Evolutionary conservation across 495 filamentous ascomycete genomes (phyloP).

Genomic region (Aspergillus saccharolyticus): DNA sequence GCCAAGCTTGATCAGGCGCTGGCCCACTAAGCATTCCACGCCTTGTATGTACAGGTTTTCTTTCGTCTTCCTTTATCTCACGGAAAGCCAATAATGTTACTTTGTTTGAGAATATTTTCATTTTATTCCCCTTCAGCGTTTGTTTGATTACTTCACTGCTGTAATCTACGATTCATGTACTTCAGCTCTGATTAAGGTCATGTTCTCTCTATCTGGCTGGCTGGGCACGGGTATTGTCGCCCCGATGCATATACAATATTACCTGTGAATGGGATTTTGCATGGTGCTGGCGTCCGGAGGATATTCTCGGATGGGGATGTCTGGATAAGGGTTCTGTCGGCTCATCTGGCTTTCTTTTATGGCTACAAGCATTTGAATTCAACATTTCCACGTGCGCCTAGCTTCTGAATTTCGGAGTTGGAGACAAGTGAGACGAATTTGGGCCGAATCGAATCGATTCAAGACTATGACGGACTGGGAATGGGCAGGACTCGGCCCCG

Average conservation of each 20-base stretch:
- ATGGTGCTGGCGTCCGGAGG: background rate
- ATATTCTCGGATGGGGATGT: background rate
- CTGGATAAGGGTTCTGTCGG: background rate
- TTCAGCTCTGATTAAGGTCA: background rate
- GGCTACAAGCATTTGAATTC: background rate
- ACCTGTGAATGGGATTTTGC: background rate
- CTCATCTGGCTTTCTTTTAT: background rate
- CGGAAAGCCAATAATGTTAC: background rate
- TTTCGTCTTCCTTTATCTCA: background rate
- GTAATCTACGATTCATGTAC: background rate
- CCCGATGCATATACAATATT: background rate
- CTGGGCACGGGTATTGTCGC: background rate
- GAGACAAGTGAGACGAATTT: background rate
- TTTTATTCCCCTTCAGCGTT: background rate
- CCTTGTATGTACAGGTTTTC: background rate
- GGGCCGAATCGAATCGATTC: too few species aligned
- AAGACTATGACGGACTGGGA: too few species aligned
- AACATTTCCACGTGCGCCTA: background rate
- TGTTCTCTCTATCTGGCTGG: background rate
- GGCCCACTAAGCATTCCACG: conserved; percentile 14
- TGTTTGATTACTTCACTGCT: background rate
- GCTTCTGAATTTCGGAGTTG: background rate
- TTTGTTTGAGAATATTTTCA: background rate
- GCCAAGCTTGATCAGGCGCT: conserved; percentile 53
- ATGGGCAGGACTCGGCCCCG: too few species aligned